A percentile compares a stretch with the other conserved stretches of the same genome.
phyloP scores from a whole-genome alignment of 139 green algal genomes.

The Yamagishiella unicocca region DNA sequence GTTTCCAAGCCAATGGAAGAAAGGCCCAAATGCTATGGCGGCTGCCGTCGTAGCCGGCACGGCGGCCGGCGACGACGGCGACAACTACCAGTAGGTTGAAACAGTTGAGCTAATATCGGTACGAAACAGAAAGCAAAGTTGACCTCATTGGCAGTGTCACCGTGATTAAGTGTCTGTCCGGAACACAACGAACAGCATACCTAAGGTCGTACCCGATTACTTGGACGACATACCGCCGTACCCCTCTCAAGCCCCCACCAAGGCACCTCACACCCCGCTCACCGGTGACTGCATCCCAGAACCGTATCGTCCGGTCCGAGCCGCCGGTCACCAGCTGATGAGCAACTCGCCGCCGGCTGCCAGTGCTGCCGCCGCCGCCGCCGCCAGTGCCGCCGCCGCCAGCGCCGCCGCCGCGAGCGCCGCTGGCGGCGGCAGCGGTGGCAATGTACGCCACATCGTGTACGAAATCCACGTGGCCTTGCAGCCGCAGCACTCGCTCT shows the following conservation, averaged over 20 bases:
- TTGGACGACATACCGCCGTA: background rate
- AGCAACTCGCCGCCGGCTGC: background rate
- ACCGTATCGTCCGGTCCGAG: background rate
- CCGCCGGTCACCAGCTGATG: background rate
- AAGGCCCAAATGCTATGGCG: too few relatives aligned
- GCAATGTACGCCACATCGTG: background rate
- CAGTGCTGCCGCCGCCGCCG: background rate
- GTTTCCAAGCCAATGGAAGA: too few relatives aligned
- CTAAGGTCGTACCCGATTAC: too few relatives aligned
- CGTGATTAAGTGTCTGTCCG: too few relatives aligned
- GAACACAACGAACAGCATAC: too few relatives aligned
- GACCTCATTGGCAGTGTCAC: too few relatives aligned
- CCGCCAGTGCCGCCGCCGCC: background rate
- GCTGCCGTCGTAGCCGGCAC: too few relatives aligned
- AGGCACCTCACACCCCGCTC: background rate
- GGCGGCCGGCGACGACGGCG: too few relatives aligned
- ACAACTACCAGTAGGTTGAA: too few relatives aligned
- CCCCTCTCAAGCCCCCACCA: background rate
- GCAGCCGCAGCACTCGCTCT: background rate
- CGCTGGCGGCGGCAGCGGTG: background rate
- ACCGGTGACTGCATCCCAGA: slow-evolving; percentile 22
- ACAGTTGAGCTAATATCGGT: too few relatives aligned
- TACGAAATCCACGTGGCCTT: background rate
- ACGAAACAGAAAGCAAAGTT: too few relatives aligned
- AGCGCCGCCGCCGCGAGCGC: background rate